These are phyloP conservation scores for Ceratobasidium theobromae DNA, from an alignment of 1,284 basidiomycete species.

Conservation along the genomic window DNA sequence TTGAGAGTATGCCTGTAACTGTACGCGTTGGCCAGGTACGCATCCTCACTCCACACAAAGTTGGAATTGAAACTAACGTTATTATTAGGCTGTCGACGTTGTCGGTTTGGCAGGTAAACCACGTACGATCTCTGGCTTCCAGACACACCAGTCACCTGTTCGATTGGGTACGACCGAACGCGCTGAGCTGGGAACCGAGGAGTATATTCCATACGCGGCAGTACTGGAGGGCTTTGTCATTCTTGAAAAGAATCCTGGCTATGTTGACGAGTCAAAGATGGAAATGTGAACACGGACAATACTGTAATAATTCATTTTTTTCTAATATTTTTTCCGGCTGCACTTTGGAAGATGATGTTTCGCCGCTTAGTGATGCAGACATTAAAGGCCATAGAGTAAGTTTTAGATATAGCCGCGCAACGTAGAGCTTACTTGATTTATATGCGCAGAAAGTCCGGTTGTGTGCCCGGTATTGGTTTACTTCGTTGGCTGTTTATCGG, in stretches of 20 bases:
- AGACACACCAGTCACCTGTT: constrained; percentile 96
- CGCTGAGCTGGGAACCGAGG: constrained; percentile 95
- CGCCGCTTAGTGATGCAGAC: neutral
- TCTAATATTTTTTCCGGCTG: constrained; percentile 17
- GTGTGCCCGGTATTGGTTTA: no score
- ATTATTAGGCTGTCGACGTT: constrained; percentile 74
- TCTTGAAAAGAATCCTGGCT: constrained; percentile 80
- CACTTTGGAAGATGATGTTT: no score
- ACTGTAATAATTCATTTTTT: constrained; percentile 24
- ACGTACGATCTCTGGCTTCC: constrained; percentile 90
- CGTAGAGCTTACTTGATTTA: no score
- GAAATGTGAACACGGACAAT: constrained; percentile 29
- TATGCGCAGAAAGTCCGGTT: no score
- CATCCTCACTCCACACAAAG: constrained; percentile 9
- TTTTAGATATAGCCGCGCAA: no score
- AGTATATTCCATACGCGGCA: constrained; percentile 88
- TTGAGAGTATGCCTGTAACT: constrained; percentile 81
- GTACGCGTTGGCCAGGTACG: constrained; percentile 90
- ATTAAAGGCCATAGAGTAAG: no score
- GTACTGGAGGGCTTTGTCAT: constrained; percentile 91
- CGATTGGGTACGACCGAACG: constrained; percentile 91
- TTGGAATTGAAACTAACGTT: constrained; percentile 33
- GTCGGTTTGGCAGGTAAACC: constrained; percentile 92
- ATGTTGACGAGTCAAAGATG: constrained; percentile 36
- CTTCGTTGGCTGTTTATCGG: no score